Base-by-base conservation (phyloP, 192 early-diverging fungal species). In the Chytriomyces sp. region DNA sequence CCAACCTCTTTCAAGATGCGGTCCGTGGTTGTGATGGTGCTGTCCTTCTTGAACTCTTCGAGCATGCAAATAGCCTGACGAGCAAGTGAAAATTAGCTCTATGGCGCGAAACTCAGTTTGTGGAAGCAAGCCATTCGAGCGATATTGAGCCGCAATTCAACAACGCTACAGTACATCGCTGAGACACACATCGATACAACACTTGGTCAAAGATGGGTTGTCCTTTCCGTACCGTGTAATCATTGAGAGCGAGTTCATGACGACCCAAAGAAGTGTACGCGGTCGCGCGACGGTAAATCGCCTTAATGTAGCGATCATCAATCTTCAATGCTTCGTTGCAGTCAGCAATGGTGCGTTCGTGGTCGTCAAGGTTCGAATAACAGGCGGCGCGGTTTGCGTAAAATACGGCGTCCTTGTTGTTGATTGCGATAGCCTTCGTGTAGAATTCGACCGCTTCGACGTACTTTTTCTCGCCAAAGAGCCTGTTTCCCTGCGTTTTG, bases 381-480 rank as follows among this genome's bases (percentile, higher is more conserved):
- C 94, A 96, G 5, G 96, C 97, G 14, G 95, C 96, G 34, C 97
- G 91, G 86, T 99, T 99, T 68, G 91, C 91, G 81, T 88, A 98
- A 73, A 90, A 98, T 44, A 99, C 90, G 4, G 95, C 87, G 38
- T 74, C 71, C 25, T n/a, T 57, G 19, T 17, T 2, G 28, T 12
- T n/a, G 22, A 57, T 12, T n/a, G 17, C 19, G 30, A 57, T 57
- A 0, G 97, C 97, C 77, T 92, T 86, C 14, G 93, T 87, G 83
- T 99, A 99, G 22, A 91, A 73, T 59, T 90, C 86, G 58, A 93
- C 90, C 4, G 96, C 96, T 65, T 92, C 92, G 12, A 84, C 71
- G 81, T 90, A 96, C 73, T 92, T 91, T 72, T 89, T 92, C 70
- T 84, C 84, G n/a, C 85, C 81, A 79, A 92, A 99, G 77, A 89